Evolutionary conservation across 179 eudicot genomes (phyloP), one percentile per base, ranked within the genome.

Genomic region (Nepenthes alata): DNA sequence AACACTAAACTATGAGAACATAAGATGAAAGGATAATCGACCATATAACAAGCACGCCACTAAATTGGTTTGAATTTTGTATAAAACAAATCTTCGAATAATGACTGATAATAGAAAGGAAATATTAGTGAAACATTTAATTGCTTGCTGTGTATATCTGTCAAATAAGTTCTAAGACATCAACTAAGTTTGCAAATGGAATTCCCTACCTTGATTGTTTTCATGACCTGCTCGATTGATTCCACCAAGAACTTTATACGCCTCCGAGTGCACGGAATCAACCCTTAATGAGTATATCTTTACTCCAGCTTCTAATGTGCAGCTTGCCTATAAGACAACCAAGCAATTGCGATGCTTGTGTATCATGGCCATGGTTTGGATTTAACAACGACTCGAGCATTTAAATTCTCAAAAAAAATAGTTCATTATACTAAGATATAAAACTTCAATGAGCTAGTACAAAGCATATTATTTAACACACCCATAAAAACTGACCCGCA

Each of bases 221-320:
- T 86, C 90, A 66, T 71, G 81, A 13, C 96, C 95, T 56, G 83
- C 93, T 64, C 98, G 80, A 74, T 83, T 93, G 62, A 93, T 83
- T 66, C 91, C 96, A 66, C 95, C 90, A 63, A 89, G 98, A 60
- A 93, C 95, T 72, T 85, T 93, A 74, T 89, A 93, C 49, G 96
- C 98, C 75, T 93, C 98, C n/a, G 96, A 86, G 68, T 93, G 95
- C 62, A 83, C 88, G 1, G 91, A 86, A 80, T 93, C 98, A 61
- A 93, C 98, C 77, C 98, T 86, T 63, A 89, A 68, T 6, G 96
- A 76, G 53, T 93, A 93, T 63, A 93, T 93, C 70, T 87, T 89
- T 61, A 93, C 98, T 65, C 98, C 98, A 59, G 98, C 96, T 74
- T 93, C 98, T 65, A 93, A 67, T 12, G 98, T 89, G 74, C 96